Percentiles rank a stretch among this genome's conserved stretches.
These are phyloP conservation scores for Gnomoniopsis smithogilvyi DNA, from an alignment of 2,329 filamentous ascomycete species.

Conservation along the genomic window DNA sequence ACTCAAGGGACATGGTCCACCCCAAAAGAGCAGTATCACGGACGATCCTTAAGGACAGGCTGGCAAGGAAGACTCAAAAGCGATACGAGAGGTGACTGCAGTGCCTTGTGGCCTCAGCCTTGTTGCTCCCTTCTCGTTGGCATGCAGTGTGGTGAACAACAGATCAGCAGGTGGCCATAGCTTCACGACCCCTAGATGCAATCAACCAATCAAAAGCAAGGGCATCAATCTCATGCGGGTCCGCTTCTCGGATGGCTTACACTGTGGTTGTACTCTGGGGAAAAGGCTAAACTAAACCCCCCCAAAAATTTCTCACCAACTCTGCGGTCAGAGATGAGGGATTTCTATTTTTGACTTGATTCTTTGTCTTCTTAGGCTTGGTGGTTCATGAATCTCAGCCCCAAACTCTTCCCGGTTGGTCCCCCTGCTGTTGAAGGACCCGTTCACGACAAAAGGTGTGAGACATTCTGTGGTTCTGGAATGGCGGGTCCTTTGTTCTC, in stretches of 20 bases:
- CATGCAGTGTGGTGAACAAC: neutral
- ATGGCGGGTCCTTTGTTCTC: slow-evolving; percentile 4
- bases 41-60: slow-evolving; percentile 11
- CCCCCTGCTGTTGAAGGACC: too few relatives aligned
- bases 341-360: neutral
- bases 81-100: slow-evolving; percentile 15
- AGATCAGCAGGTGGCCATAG: neutral
- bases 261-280: too few relatives aligned
- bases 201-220: neutral
- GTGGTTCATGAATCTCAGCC: neutral
- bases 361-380: too few relatives aligned
- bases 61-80: slow-evolving; percentile 4
- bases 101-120: slow-evolving; percentile 18
- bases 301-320: neutral
- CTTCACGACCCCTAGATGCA: neutral
- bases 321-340: neutral
- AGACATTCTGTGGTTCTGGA: neutral
- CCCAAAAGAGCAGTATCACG: slow-evolving; percentile 15
- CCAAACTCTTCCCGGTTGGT: too few relatives aligned
- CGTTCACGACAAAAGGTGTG: neutral
- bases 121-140: too few relatives aligned
- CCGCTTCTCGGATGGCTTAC: too few relatives aligned
- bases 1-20: slow-evolving; percentile 7
- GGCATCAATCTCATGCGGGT: neutral
- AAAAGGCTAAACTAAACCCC: too few relatives aligned